These are phyloP conservation scores for Agrocybe pediades DNA, from an alignment of 768 basidiomycete species.

Conservation along the genomic window DNA sequence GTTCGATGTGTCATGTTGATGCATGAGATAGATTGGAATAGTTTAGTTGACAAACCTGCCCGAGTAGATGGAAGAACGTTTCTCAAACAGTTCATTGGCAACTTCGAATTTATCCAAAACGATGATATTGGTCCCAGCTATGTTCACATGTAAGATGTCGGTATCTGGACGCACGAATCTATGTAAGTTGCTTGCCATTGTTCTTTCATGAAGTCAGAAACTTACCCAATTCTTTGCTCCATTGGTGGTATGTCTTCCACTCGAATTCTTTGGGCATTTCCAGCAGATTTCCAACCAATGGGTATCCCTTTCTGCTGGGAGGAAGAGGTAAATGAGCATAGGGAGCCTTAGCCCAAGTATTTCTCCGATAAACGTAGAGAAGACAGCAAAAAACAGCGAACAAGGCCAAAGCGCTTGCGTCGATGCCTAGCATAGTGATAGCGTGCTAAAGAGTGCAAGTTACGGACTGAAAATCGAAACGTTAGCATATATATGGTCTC, in stretches of 20 bases:
- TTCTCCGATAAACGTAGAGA: slow-evolving; percentile 23
- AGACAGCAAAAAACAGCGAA: slow-evolving; percentile 16
- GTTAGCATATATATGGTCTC: too few species aligned
- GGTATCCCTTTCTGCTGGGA: slow-evolving; percentile 27
- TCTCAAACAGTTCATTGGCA: slow-evolving; percentile 42
- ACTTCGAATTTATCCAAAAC: slow-evolving; percentile 39
- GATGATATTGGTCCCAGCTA: slow-evolving; percentile 25
- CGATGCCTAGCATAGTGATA: too few species aligned
- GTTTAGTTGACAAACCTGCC: slow-evolving; percentile 21
- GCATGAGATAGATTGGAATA: slow-evolving; percentile 13
- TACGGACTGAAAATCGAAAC: too few species aligned
- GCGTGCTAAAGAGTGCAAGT: too few species aligned
- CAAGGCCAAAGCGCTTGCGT: neutral
- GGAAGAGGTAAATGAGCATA: slow-evolving; percentile 21
- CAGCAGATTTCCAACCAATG: slow-evolving; percentile 27
- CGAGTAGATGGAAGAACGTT: slow-evolving; percentile 41
- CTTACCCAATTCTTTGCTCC: slow-evolving; percentile 35
- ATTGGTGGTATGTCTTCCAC: slow-evolving; percentile 28
- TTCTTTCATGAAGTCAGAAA: neutral
- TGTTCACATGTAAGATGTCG: slow-evolving; percentile 29
- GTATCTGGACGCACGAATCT: slow-evolving; percentile 18
- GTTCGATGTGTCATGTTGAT: too few species aligned
- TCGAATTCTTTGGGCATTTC: slow-evolving; percentile 18
- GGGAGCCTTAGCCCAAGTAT: slow-evolving; percentile 24
- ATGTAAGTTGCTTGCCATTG: neutral